Conservation (phyloP, 768 basidiomycete species). For the Termitomyces eurrhizus region DNA sequence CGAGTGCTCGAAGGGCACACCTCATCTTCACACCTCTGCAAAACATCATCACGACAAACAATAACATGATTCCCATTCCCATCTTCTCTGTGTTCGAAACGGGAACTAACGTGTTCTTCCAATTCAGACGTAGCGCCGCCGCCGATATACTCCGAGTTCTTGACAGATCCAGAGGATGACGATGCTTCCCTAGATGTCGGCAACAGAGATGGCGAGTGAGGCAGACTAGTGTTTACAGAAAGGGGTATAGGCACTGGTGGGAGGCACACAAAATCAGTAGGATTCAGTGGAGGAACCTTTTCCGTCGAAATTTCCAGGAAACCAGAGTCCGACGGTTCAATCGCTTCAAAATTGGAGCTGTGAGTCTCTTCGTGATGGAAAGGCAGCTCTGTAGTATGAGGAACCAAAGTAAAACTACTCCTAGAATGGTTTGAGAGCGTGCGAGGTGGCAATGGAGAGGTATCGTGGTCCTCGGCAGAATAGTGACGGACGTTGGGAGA, state of each 20-base stretch:
- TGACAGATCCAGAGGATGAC: not conserved
- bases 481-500: conserved; percentile 30
- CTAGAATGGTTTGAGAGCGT: conserved; percentile 19
- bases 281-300: conserved; percentile 29
- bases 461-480: conserved; percentile 19
- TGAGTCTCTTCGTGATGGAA: not conserved
- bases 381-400: not conserved
- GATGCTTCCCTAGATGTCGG: not conserved
- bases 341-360: not conserved
- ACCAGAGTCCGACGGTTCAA: not conserved
- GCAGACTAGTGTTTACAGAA: no score
- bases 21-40: conserved; percentile 75
- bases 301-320: not conserved
- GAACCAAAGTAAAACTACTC: conserved; percentile 9
- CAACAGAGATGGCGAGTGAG: not conserved
- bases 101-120: conserved; percentile 42
- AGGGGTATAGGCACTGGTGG: conserved; percentile 25
- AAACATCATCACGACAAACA: conserved; percentile 61
- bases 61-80: conserved; percentile 69
- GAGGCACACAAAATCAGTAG: conserved; percentile 40
- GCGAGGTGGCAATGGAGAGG: not conserved
- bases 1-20: conserved; percentile 24
- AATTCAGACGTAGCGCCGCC: conserved; percentile 19
- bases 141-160: conserved; percentile 12
- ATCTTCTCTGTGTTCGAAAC: conserved; percentile 63